Conservation (phyloP, 768 basidiomycete genomes). For the Lentinula aciculospora region DNA sequence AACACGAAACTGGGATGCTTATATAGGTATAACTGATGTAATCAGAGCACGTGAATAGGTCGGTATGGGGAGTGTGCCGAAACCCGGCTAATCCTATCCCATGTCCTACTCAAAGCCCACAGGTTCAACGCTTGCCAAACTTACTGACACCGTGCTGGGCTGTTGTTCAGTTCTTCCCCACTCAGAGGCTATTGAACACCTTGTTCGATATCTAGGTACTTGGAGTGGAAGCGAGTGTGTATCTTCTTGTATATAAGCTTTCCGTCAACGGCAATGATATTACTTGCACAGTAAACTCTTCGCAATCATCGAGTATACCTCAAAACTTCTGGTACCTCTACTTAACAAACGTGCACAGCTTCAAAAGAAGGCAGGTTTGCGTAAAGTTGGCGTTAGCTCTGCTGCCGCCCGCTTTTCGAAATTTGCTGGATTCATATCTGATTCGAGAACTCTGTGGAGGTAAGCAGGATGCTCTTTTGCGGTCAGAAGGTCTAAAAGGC, state of each 20-base stretch:
- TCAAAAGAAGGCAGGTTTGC: constrained; percentile 59
- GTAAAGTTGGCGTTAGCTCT: constrained; percentile 46
- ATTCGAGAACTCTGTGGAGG: constrained; percentile 66
- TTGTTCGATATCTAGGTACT: constrained; percentile 71
- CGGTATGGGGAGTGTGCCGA: background rate
- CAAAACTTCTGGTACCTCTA: constrained; percentile 66
- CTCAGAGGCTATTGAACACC: constrained; percentile 63
- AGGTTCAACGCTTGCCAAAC: constrained; percentile 38
- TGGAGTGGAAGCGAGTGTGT: constrained; percentile 83
- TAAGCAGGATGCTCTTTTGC: background rate
- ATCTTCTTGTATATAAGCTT: background rate
- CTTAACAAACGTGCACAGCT: constrained; percentile 62
- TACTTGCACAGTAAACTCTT: constrained; percentile 62
- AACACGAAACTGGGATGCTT: constrained; percentile 5
- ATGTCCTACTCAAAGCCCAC: constrained; percentile 55
- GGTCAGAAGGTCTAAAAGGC: background rate
- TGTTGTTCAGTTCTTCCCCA: constrained; percentile 52
- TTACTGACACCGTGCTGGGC: constrained; percentile 65
- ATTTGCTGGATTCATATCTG: constrained; percentile 50
- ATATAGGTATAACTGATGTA: constrained; percentile 5
- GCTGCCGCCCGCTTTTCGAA: constrained; percentile 48
- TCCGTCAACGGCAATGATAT: constrained; percentile 1
- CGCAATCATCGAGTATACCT: constrained; percentile 69
- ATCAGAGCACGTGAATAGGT: background rate
- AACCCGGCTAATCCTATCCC: background rate